phyloP scores from a whole-genome alignment of 164 flowering plant genomes.

The Litsea cubeba region DNA sequence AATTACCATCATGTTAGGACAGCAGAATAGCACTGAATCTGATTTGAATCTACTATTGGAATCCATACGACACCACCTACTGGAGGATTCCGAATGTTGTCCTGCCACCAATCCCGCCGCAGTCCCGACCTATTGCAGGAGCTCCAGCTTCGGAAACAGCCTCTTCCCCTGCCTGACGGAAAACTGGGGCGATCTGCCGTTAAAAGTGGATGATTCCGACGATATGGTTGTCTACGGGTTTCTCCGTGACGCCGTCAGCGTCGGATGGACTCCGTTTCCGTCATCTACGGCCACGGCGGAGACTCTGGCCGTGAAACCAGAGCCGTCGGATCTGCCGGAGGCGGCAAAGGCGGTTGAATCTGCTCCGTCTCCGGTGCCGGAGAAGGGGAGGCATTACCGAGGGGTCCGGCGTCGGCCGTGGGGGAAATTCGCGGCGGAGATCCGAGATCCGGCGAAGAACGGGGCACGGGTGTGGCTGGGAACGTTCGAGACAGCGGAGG shows the following conservation, averaged over 20 bases:
- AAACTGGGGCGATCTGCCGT: conserved; percentile 77
- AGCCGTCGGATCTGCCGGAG: conserved; percentile 16
- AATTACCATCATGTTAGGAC: conserved; percentile 10
- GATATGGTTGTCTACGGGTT: conserved; percentile 73
- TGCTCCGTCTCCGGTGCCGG: conserved; percentile 4
- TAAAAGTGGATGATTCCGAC: conserved; percentile 71
- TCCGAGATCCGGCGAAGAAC: conserved; percentile 43
- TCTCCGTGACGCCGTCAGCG: conserved; percentile 58
- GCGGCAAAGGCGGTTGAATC: neutral
- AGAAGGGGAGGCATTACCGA: conserved; percentile 36
- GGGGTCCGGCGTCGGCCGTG: conserved; percentile 43
- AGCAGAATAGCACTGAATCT: conserved; percentile 10
- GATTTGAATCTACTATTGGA: conserved; percentile 40
- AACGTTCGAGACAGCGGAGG: conserved; percentile 44
- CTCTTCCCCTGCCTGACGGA: conserved; percentile 50
- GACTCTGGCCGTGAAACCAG: conserved; percentile 15
- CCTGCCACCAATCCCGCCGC: neutral
- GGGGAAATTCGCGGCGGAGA: conserved; percentile 49
- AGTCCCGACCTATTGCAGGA: conserved; percentile 35
- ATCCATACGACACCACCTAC: conserved; percentile 42
- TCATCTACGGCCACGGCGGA: neutral
- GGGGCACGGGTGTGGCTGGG: conserved; percentile 51
- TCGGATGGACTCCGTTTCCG: conserved; percentile 61
- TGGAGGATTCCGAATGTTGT: conserved; percentile 27
- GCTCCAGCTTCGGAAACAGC: conserved; percentile 37